These are phyloP conservation scores for Aureobasidium leucospermi DNA, from an alignment of 2,329 filamentous ascomycete genomes.

Conservation along the genomic window DNA sequence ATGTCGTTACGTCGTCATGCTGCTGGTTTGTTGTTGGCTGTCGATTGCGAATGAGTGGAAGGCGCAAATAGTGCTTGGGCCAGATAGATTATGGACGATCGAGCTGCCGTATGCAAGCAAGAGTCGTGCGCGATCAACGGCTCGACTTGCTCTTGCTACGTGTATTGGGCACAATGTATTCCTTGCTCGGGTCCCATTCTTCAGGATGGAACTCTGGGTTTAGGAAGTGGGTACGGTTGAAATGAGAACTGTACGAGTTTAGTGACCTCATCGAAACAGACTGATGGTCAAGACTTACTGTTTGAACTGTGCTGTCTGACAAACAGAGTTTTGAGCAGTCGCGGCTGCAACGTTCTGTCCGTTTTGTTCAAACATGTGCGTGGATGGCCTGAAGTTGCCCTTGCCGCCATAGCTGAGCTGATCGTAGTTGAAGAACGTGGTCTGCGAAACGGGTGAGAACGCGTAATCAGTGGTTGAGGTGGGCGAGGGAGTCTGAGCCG, in stretches of 20 bases:
- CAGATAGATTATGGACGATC: background rate
- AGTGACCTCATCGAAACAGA: background rate
- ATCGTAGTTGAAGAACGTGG: constrained; percentile 28
- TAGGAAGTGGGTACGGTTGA: constrained; percentile 45
- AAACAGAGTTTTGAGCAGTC: constrained; percentile 25
- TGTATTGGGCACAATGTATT: constrained; percentile 32
- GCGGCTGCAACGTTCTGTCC: constrained; percentile 31
- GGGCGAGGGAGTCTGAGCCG: constrained; percentile 1
- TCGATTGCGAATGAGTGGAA: constrained; percentile 1
- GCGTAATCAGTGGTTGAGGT: background rate
- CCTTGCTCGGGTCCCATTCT: constrained; percentile 43
- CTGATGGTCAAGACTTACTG: constrained; percentile 29
- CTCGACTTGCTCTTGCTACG: constrained; percentile 24
- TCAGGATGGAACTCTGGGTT: constrained; percentile 48
- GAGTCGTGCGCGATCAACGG: constrained; percentile 21
- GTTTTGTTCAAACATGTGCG: constrained; percentile 21
- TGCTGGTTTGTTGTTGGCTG: constrained; percentile 1
- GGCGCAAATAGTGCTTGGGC: background rate
- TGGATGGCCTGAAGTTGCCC: constrained; percentile 9
- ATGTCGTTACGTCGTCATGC: constrained; percentile 10
- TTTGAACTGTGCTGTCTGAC: constrained; percentile 44
- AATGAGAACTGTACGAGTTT: constrained; percentile 36
- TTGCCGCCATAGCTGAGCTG: constrained; percentile 1
- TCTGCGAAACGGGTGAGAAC: background rate
- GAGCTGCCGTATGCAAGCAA: background rate